phyloP scores from a whole-genome alignment of 257 asterid species.

The Plantago ovata region DNA sequence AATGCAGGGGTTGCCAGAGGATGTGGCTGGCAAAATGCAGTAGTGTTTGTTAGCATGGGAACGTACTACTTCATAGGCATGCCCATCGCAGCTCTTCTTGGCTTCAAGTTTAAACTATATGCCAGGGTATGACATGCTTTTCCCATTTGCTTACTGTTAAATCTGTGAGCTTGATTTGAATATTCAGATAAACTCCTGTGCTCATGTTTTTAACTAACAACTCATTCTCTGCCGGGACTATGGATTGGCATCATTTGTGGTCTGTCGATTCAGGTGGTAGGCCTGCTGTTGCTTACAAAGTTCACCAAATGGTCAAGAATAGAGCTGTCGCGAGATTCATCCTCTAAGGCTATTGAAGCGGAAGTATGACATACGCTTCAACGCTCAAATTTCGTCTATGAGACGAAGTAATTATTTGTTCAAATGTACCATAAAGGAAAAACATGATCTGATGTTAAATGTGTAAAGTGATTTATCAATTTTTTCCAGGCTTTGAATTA shows the following conservation, averaged over 20 bases:
- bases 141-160: not conserved
- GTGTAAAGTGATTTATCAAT: too few relatives aligned
- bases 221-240: constrained; percentile 39
- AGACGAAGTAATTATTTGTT: too few relatives aligned
- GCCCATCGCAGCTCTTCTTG: constrained; percentile 51
- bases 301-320: constrained; percentile 53
- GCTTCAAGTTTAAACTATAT: constrained; percentile 44
- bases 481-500: too few relatives aligned
- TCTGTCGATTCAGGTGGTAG: constrained; percentile 41
- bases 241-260: constrained; percentile 81
- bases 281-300: constrained; percentile 47
- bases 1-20: constrained; percentile 77
- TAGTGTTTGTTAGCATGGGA: constrained; percentile 48
- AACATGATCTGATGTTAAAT: too few relatives aligned
- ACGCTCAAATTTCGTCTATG: not conserved
- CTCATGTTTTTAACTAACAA: too few relatives aligned
- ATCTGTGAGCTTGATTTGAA: not conserved
- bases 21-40: constrained; percentile 75
- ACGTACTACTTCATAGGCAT: constrained; percentile 63
- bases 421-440: too few relatives aligned
- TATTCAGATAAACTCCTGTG: too few relatives aligned
- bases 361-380: not conserved
- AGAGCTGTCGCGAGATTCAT: constrained; percentile 28
- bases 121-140: constrained; percentile 40
- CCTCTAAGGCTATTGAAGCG: constrained; percentile 8